These are phyloP conservation scores for Phaseolus lunatus DNA, from an alignment of 306 rosid genomes.

Conservation along the genomic window DNA sequence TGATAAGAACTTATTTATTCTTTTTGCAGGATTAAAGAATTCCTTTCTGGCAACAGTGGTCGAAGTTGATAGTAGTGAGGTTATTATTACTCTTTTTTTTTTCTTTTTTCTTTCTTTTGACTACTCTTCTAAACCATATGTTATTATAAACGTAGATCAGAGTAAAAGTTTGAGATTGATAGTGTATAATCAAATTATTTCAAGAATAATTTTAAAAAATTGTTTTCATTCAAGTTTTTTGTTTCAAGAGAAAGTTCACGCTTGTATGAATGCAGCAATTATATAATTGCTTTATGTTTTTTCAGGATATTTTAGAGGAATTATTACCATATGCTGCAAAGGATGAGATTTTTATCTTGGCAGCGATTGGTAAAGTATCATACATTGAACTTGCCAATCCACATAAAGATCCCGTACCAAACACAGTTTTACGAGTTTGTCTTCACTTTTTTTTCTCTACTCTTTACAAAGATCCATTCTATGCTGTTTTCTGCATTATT, in stretches of 20 bases:
- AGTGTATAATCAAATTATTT: too few species aligned
- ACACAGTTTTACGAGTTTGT: not conserved
- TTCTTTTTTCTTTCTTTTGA: too few species aligned
- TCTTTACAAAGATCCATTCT: not conserved
- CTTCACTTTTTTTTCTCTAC: not conserved
- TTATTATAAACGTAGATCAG: too few species aligned
- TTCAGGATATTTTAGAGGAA: conserved; percentile 3
- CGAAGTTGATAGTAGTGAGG: not conserved
- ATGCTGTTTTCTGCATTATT: not conserved
- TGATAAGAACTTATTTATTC: not conserved
- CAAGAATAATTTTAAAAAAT: too few species aligned
- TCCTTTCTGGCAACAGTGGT: not conserved
- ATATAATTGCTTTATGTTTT: too few species aligned
- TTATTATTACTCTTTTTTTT: not conserved
- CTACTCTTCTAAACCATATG: too few species aligned
- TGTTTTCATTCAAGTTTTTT: too few species aligned
- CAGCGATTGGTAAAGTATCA: conserved; percentile 10
- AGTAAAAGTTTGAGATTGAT: too few species aligned
- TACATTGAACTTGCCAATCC: not conserved
- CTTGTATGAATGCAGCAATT: not conserved
- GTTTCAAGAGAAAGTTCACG: not conserved
- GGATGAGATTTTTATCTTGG: conserved; percentile 13
- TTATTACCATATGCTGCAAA: not conserved
- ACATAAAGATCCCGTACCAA: not conserved
- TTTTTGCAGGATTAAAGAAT: conserved; percentile 4